These are phyloP conservation scores for Carpinus viminea DNA, from an alignment of 306 rosid species.

Conservation along the genomic window DNA sequence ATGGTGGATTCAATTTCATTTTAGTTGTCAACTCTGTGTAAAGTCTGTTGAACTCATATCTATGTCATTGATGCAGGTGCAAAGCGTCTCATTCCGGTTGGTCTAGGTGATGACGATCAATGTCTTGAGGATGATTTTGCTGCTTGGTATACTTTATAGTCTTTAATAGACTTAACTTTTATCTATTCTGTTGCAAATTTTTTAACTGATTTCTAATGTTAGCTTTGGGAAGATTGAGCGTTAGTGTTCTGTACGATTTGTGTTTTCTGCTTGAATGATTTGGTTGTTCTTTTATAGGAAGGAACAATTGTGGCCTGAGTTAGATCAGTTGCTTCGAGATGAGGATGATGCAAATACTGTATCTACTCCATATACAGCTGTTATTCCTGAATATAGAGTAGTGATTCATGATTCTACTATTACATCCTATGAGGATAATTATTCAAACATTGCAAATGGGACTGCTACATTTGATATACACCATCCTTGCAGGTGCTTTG, in stretches of 20 bases:
- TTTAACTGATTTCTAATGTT: neutral
- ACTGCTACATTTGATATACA: constrained; percentile 66
- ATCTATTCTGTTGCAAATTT: no score
- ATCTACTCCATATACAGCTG: constrained; percentile 82
- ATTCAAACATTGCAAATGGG: constrained; percentile 55
- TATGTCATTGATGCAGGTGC: constrained; percentile 53
- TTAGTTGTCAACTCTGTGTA: neutral
- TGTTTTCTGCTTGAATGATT: constrained; percentile 21
- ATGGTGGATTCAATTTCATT: neutral
- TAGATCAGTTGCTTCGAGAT: constrained; percentile 70
- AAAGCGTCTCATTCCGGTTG: constrained; percentile 66
- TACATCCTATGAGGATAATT: constrained; percentile 38
- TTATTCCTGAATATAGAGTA: constrained; percentile 65
- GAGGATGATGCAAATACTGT: constrained; percentile 68
- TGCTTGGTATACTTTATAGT: constrained; percentile 57
- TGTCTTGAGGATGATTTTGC: constrained; percentile 86
- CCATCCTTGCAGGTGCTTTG: constrained; percentile 81
- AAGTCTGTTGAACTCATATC: neutral
- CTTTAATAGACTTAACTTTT: constrained; percentile 2
- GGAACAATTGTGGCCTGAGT: constrained; percentile 81
- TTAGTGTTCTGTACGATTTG: neutral
- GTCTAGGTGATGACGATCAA: constrained; percentile 89
- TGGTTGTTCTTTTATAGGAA: constrained; percentile 52
- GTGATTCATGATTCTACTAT: constrained; percentile 60
- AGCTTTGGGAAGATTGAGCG: no score